Percentiles rank a stretch among this genome's conserved stretches.
Conservation (phyloP, 352 stramenopile genomes). For the Phytophthora idaei region DNA sequence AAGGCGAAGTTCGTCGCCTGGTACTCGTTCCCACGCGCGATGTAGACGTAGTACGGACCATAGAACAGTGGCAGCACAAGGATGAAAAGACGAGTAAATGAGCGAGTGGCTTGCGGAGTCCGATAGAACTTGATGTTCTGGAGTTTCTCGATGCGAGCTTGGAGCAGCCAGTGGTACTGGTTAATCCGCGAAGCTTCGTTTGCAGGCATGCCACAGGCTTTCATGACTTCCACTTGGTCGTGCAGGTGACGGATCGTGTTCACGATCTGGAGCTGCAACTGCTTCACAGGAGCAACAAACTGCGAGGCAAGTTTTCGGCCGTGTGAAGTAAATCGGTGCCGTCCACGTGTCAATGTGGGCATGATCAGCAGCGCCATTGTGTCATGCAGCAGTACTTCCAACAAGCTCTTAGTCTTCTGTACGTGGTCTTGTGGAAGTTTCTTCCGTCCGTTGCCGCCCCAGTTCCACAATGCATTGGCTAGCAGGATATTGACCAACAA, state of each 20-base stretch:
- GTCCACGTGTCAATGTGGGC: conserved; percentile 70
- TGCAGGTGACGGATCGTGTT: conserved; percentile 64
- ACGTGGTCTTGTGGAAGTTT: conserved; percentile 61
- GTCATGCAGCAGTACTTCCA: conserved; percentile 52
- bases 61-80: conserved; percentile 86
- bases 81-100: conserved; percentile 86
- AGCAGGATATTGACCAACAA: conserved; percentile 78
- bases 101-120: conserved; percentile 85
- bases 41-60: conserved; percentile 87
- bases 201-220: conserved; percentile 64
- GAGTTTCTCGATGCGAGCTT: conserved; percentile 80
- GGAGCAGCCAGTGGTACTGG: conserved; percentile 88
- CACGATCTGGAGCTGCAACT: conserved; percentile 68
- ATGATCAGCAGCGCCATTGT: conserved; percentile 60
- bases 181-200: conserved; percentile 91
- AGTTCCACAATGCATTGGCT: conserved; percentile 85
- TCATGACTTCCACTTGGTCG: conserved; percentile 80
- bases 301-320: conserved; percentile 53
- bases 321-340: conserved; percentile 67
- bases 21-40: conserved; percentile 58
- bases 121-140: conserved; percentile 91
- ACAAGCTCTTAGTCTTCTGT: conserved; percentile 60
- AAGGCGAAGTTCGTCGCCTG: conserved; percentile 79
- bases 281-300: conserved; percentile 46
- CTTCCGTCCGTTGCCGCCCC: conserved; percentile 64